Percentiles rank a stretch among this genome's conserved stretches.
Conservation (phyloP, 768 basidiomycete genomes). For the Macrocybe gigantea region DNA sequence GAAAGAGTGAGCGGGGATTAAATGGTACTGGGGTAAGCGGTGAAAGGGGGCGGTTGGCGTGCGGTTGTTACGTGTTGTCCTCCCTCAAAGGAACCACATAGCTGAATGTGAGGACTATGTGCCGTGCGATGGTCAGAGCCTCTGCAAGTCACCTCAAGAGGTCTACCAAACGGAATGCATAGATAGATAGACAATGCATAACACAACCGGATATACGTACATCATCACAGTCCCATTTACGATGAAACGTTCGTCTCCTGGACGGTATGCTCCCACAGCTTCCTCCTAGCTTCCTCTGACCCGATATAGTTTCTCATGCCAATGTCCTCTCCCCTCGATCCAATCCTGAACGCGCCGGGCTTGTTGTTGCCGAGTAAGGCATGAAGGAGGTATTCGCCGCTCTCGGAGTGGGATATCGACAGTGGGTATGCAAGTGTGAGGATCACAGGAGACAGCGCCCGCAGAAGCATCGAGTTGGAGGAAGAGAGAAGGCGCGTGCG, state of each 20-base stretch:
- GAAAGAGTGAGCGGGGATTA: no score
- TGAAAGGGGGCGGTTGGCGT: no score
- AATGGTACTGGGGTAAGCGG: no score
- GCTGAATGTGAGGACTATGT: no score
- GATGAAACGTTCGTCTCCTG: conserved; percentile 7
- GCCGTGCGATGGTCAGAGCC: no score
- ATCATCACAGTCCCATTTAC: no score
- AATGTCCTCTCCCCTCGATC: conserved; percentile 24
- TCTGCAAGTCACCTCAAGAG: no score
- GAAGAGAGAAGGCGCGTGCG: conserved; percentile 19
- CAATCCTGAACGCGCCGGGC: conserved; percentile 24
- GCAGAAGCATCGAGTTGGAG: conserved; percentile 7
- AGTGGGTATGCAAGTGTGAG: conserved; percentile 6
- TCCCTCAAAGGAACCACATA: no score
- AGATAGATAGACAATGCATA: no score
- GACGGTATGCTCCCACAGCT: conserved; percentile 30
- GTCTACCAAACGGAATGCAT: no score
- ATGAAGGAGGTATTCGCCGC: conserved; percentile 31
- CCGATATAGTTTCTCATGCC: conserved; percentile 27
- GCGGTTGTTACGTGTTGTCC: no score
- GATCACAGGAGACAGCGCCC: conserved; percentile 15
- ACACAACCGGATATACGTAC: no score
- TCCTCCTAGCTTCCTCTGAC: conserved; percentile 28
- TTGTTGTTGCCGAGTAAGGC: conserved; percentile 17
- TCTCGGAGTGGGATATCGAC: conserved; percentile 13